Evolutionary conservation across 192 early-diverging fungal species (phyloP), one percentile per base, ranked within the genome.

Genomic region (Entomortierella lignicola): DNA sequence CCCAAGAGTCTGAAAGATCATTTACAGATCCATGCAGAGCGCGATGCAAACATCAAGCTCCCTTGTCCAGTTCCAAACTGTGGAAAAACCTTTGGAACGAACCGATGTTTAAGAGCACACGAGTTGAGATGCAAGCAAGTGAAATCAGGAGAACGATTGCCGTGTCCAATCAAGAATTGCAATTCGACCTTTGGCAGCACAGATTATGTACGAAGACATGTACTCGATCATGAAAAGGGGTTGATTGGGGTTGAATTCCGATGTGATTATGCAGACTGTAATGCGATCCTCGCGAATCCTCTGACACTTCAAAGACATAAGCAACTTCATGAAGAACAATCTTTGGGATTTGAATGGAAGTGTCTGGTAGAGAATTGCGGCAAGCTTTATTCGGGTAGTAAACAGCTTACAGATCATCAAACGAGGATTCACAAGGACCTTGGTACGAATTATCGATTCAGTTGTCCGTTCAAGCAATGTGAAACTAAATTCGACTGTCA

Each of bases 291-390:
- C 34, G 75, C 75, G 41, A 79, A 79, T 31, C 75, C 75, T 1
- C 29, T 79, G 58, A 79, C 75, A n/a, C 63, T 79, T 20, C 75
- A 79, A n/a, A 54, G 75, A 44, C 75, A 79, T 62, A 64, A 79
- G 27, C 75, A 79, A 41, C 42, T 79, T 48, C 75, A 79, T 31
- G 75, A 79, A 27, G 75, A 79, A 30, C 75, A 79, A 50, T 69
- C 75, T 0, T 43, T 79, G n/a, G 75, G 75, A 0, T 65, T 79
- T 30, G 67, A 79, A 30, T 79, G 75, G 75, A 66, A 47, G 63
- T 79, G 75, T 51, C 39, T 79, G 47, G 68, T 70, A 11, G 56
- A 41, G 23, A 52, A 63, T 7, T 79, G 75, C 32, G 75, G 75
- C 30, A 79, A 79, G 63, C 55, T 66, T 0, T 79, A 79, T 26